These are phyloP conservation scores for Pseudogymnoascus sp. DNA, from an alignment of 2,329 filamentous ascomycete genomes.

Conservation along the genomic window DNA sequence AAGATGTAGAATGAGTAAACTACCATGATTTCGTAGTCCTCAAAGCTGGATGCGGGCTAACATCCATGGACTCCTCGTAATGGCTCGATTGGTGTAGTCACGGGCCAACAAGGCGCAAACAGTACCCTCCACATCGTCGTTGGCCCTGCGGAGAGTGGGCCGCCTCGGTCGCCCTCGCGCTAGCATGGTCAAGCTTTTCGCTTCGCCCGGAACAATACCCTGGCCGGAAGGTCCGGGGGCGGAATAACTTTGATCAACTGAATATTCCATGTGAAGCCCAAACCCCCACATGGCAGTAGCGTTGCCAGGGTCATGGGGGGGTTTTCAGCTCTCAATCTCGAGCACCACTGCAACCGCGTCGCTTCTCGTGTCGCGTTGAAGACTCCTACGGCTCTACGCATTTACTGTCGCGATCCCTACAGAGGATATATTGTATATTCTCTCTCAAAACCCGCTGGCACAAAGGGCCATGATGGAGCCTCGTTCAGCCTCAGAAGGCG, in stretches of 20 bases:
- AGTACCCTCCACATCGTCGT: slow-evolving; percentile 6
- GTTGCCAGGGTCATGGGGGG: background rate
- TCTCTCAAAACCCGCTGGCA: background rate
- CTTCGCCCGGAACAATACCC: slow-evolving; percentile 7
- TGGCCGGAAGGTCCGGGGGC: background rate
- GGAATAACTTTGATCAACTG: slow-evolving; percentile 1
- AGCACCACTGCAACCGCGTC: slow-evolving; percentile 5
- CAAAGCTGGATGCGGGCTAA: slow-evolving; percentile 2
- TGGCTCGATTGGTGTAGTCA: slow-evolving; percentile 6
- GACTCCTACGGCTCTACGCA: background rate
- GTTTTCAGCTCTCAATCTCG: slow-evolving; percentile 2
- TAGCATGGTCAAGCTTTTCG: slow-evolving; percentile 8
- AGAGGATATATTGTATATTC: background rate
- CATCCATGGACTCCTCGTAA: slow-evolving; percentile 9
- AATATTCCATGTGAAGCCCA: slow-evolving; percentile 3
- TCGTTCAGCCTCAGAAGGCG: slow-evolving; percentile 8
- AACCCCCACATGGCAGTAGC: slow-evolving; percentile 8
- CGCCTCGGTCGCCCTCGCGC: background rate
- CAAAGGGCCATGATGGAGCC: background rate
- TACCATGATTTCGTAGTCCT: slow-evolving; percentile 57
- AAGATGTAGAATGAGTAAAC: slow-evolving; percentile 99
- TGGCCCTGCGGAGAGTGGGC: background rate
- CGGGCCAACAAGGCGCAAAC: slow-evolving; percentile 8
- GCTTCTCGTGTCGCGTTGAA: background rate
- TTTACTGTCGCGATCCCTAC: background rate